phyloP scores from a whole-genome alignment of 257 asterid species.

The Solanum medicagineum region DNA sequence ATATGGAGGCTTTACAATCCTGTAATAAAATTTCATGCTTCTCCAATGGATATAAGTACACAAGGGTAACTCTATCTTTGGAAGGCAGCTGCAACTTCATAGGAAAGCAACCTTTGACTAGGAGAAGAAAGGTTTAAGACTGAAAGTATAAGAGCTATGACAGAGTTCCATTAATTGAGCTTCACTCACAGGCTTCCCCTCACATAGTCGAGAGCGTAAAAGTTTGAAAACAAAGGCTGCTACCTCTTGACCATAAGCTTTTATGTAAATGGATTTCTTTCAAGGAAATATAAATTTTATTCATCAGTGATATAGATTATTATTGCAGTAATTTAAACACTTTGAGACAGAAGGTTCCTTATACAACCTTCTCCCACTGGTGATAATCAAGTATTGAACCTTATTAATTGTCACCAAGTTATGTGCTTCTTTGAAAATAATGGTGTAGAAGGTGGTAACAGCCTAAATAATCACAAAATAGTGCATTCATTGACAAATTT shows the following conservation, averaged over 20 bases:
- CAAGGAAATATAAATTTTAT: neutral
- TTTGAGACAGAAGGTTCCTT: neutral
- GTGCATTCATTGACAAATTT: constrained; percentile 8
- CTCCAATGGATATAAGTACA: neutral
- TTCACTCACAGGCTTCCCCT: neutral
- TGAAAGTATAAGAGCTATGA: neutral
- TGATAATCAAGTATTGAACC: neutral
- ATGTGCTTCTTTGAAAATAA: neutral
- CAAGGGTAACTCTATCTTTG: neutral
- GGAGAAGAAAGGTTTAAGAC: neutral
- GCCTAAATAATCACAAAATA: constrained; percentile 4
- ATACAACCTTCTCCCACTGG: neutral
- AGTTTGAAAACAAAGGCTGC: neutral
- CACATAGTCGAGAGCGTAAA: neutral
- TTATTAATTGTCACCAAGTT: neutral
- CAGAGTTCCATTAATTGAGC: neutral
- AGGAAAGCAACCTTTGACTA: neutral
- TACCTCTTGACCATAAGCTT: neutral
- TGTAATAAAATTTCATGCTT: neutral
- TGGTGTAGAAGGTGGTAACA: neutral
- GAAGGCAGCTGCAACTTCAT: neutral
- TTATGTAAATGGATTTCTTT: neutral
- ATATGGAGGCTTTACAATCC: neutral
- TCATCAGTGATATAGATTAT: neutral
- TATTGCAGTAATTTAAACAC: neutral